Evolutionary conservation across 2,329 filamentous ascomycete species (phyloP).

Genomic region (Paracoccidioides lutzii): DNA sequence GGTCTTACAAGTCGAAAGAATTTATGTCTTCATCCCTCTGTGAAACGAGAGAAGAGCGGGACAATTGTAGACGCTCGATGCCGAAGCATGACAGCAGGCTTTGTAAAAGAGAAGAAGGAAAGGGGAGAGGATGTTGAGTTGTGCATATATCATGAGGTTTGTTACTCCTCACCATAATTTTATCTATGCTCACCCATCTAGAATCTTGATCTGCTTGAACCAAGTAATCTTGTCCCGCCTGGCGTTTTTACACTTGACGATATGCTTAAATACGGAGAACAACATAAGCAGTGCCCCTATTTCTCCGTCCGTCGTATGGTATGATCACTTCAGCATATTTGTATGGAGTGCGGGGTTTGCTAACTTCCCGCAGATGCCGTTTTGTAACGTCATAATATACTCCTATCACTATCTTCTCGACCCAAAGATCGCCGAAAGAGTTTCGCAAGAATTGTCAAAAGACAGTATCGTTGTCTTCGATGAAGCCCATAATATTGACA

Average conservation of each 20-base stretch:
- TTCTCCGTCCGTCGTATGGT: conserved; percentile 93
- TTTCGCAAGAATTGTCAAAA: conserved; percentile 90
- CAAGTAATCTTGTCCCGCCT: conserved; percentile 85
- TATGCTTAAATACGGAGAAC: conserved; percentile 76
- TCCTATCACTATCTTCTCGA: conserved; percentile 97
- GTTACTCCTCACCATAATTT: conserved; percentile 15
- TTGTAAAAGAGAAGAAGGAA: conserved; percentile 95
- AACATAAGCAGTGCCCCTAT: conserved; percentile 95
- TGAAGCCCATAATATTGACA: conserved; percentile 98
- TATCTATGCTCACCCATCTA: conserved; percentile 23
- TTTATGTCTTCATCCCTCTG: conserved; percentile 85
- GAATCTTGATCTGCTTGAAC: conserved; percentile 89
- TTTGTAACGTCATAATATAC: conserved; percentile 98
- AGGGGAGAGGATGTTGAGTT: conserved; percentile 86
- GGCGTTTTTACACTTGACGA: conserved; percentile 94
- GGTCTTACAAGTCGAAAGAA: conserved; percentile 96
- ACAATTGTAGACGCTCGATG: conserved; percentile 89
- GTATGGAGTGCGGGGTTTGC: conserved; percentile 2
- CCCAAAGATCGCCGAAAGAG: conserved; percentile 90
- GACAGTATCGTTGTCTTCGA: conserved; percentile 99
- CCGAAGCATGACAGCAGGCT: conserved; percentile 86
- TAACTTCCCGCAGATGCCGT: conserved; percentile 62
- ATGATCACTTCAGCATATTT: conserved; percentile 14
- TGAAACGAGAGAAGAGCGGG: conserved; percentile 93
- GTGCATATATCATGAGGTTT: conserved; percentile 86